phyloP scores from a whole-genome alignment of 2,329 filamentous ascomycete species.

The Scytalidium sp. region DNA sequence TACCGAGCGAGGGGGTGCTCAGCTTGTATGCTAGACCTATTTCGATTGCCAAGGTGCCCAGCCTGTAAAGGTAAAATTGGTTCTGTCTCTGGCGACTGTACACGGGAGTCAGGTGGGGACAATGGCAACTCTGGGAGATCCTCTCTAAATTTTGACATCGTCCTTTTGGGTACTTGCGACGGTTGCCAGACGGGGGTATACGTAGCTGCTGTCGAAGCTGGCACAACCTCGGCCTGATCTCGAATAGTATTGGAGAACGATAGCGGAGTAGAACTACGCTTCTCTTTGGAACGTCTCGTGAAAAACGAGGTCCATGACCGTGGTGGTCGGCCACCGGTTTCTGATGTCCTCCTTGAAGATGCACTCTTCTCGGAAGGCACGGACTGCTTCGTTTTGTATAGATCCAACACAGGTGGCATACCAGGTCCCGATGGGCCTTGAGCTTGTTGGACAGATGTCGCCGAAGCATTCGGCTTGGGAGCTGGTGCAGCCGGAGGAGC shows the following conservation, averaged over 20 bases:
- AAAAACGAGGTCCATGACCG: constrained; percentile 72
- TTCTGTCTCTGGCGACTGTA: constrained; percentile 73
- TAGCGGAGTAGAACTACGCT: constrained; percentile 56
- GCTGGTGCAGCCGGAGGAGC: constrained; percentile 45
- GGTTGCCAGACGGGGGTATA: constrained; percentile 22
- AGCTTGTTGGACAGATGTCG: constrained; percentile 38
- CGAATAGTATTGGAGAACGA: constrained; percentile 92
- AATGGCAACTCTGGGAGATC: constrained; percentile 83
- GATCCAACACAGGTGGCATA: constrained; percentile 49
- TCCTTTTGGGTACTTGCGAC: constrained; percentile 64
- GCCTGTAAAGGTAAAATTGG: constrained; percentile 30
- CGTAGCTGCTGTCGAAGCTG: constrained; percentile 1
- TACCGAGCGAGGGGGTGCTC: constrained; percentile 38
- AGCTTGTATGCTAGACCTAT: constrained; percentile 15
- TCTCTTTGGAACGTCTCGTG: constrained; percentile 50
- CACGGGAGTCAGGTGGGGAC: constrained; percentile 79
- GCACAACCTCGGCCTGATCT: constrained; percentile 41
- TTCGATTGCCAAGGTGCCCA: constrained; percentile 15
- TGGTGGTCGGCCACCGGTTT: constrained; percentile 44
- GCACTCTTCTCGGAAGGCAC: constrained; percentile 37
- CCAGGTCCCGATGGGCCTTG: constrained; percentile 41
- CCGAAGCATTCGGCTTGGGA: constrained; percentile 35
- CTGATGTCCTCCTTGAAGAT: constrained; percentile 51
- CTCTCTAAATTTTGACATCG: constrained; percentile 87
- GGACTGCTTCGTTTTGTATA: constrained; percentile 20